Evolutionary conservation across 805 yeast genomes (phyloP).

Genomic region (Metschnikowia cubensis): DNA sequence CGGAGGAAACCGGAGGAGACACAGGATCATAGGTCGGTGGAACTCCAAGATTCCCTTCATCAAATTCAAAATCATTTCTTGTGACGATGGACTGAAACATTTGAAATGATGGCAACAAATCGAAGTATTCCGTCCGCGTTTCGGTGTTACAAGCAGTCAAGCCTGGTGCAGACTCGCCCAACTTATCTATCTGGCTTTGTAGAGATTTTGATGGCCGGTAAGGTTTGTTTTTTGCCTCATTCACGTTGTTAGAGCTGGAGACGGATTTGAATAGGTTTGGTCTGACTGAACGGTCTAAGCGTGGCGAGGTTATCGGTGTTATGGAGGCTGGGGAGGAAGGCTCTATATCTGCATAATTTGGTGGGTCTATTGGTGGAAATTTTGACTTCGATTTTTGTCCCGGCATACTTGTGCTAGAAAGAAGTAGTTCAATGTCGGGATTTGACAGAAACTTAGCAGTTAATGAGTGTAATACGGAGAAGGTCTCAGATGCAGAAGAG

Average conservation of each 20-base stretch:
- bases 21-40: conserved; percentile 40
- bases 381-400: not conserved
- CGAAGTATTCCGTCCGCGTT: conserved; percentile 34
- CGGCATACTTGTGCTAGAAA: not conserved
- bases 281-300: not conserved
- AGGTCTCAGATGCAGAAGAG: not conserved
- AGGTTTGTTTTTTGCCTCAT: conserved; percentile 20
- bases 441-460: not conserved
- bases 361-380: conserved; percentile 18
- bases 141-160: conserved; percentile 13
- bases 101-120: conserved; percentile 65
- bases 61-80: conserved; percentile 38
- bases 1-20: conserved; percentile 7
- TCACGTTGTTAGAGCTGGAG: not conserved
- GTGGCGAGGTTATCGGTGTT: conserved; percentile 10
- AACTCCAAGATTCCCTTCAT: conserved; percentile 26
- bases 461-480: not conserved
- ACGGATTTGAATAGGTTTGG: not conserved
- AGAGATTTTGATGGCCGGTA: conserved; percentile 34
- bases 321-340: conserved; percentile 8
- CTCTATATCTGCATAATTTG: conserved; percentile 21
- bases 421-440: not conserved
- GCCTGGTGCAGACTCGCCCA: conserved; percentile 10
- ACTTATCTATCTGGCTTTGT: conserved; percentile 31
- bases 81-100: conserved; percentile 54